Evolutionary conservation across 352 stramenopile species (phyloP).

Genomic region (Blastocystis sp.): DNA sequence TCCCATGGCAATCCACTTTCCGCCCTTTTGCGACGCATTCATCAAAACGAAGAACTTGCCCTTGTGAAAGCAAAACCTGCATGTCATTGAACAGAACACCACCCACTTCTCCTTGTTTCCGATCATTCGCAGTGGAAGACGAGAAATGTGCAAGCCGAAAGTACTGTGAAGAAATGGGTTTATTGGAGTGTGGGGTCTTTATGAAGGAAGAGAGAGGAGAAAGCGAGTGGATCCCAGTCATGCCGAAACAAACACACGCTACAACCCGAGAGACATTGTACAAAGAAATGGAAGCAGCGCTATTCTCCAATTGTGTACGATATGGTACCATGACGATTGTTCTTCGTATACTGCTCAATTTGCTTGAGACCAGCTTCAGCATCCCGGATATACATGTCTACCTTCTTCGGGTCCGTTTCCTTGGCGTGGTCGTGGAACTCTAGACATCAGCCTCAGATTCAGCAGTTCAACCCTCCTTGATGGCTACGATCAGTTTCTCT

Average conservation of each 20-base stretch:
- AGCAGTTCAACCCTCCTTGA: constrained; percentile 20
- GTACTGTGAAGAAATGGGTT: neutral
- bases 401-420: constrained; percentile 42
- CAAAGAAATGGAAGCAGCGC: neutral
- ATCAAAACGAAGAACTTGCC: constrained; percentile 41
- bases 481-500: constrained; percentile 53
- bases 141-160: neutral
- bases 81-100: neutral
- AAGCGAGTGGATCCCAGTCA: neutral
- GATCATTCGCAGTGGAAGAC: neutral
- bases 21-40: neutral
- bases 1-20: constrained; percentile 33
- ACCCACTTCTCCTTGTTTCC: neutral
- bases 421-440: constrained; percentile 49
- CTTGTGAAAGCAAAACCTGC: constrained; percentile 42
- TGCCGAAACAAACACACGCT: neutral
- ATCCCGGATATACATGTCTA: constrained; percentile 23
- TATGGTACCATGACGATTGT: constrained; percentile 3
- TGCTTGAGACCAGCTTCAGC: constrained; percentile 38
- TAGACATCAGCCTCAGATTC: neutral
- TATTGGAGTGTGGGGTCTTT: neutral
- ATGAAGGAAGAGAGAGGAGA: neutral
- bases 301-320: constrained; percentile 28
- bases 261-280: neutral
- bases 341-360: constrained; percentile 42